Evolutionary conservation across 2,329 filamentous ascomycete species (phyloP).

Genomic region (Grosmannia penicillata): DNA sequence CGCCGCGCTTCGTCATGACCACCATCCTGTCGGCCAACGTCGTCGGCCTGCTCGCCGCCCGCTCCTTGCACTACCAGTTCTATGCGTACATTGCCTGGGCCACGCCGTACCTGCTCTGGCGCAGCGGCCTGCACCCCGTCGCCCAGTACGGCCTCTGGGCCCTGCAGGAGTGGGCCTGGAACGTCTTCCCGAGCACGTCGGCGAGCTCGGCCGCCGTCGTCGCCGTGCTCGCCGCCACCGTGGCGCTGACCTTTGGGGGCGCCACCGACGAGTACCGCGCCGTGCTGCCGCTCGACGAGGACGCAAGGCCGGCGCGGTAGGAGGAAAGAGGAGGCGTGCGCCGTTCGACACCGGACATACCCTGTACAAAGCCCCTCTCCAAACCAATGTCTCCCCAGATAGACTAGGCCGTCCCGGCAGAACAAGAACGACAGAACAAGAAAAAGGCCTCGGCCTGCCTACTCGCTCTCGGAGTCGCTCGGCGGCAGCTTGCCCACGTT

Average conservation of each 20-base stretch:
- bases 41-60: slow-evolving; percentile 71
- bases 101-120: slow-evolving; percentile 77
- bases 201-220: slow-evolving; percentile 50
- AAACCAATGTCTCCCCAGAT: too few relatives aligned
- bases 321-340: background rate
- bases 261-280: slow-evolving; percentile 26
- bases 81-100: slow-evolving; percentile 85
- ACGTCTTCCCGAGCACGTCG: slow-evolving; percentile 68
- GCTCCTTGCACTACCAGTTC: slow-evolving; percentile 90
- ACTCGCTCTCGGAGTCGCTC: slow-evolving; percentile 61
- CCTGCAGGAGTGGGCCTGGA: slow-evolving; percentile 85
- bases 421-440: too few relatives aligned
- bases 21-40: slow-evolving; percentile 61
- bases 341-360: background rate
- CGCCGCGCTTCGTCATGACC: slow-evolving; percentile 60
- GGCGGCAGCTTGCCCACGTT: slow-evolving; percentile 76
- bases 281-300: slow-evolving; percentile 8
- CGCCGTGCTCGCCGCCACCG: slow-evolving; percentile 49
- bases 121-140: slow-evolving; percentile 51
- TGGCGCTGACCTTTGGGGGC: slow-evolving; percentile 46
- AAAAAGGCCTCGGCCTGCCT: too few relatives aligned
- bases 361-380: too few relatives aligned
- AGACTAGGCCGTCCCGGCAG: too few relatives aligned
- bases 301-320: slow-evolving; percentile 9
- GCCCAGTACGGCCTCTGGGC: slow-evolving; percentile 57